Conservation (phyloP, 495 filamentous ascomycete genomes). For the Zalerion maritima region DNA sequence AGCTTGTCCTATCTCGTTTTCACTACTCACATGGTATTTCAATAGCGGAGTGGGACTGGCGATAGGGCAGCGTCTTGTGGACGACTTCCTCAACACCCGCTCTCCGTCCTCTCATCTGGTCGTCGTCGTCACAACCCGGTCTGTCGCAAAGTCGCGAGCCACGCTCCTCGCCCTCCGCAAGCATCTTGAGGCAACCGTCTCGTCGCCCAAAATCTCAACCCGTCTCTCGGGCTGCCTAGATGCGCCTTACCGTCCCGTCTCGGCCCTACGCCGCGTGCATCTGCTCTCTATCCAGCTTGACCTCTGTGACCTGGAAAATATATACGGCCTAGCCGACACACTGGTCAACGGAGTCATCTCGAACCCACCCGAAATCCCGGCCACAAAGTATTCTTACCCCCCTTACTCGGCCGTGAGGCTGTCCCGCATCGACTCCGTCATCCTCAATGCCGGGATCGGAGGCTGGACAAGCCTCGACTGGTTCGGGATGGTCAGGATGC, state of each 20-base stretch:
- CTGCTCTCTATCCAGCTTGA: conserved; percentile 42
- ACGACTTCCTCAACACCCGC: conserved; percentile 68
- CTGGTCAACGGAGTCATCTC: conserved; percentile 34
- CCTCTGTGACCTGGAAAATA: conserved; percentile 35
- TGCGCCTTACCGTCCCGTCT: conserved; percentile 26
- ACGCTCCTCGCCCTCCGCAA: conserved; percentile 39
- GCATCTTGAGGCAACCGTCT: conserved; percentile 33
- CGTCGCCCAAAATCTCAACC: conserved; percentile 14
- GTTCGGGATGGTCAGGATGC: conserved; percentile 39
- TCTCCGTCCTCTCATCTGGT: conserved; percentile 45
- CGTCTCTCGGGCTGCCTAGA: conserved; percentile 6
- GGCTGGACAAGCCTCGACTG: conserved; percentile 73
- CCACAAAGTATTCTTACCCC: conserved; percentile 17
- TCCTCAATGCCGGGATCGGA: conserved; percentile 86
- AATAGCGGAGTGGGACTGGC: conserved; percentile 77
- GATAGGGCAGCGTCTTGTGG: conserved; percentile 72
- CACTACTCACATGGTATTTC: conserved; percentile 9
- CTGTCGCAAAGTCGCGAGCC: conserved; percentile 40
- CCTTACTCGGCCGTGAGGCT: conserved; percentile 31
- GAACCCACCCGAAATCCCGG: conserved; percentile 24
- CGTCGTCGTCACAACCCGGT: conserved; percentile 53
- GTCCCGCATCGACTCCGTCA: conserved; percentile 60
- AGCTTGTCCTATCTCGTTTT: neutral
- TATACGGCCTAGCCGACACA: conserved; percentile 30
- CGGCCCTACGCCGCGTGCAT: conserved; percentile 33